Evolutionary conservation across 2,329 filamentous ascomycete genomes (phyloP).

Genomic region (Shiraia bambusicola): DNA sequence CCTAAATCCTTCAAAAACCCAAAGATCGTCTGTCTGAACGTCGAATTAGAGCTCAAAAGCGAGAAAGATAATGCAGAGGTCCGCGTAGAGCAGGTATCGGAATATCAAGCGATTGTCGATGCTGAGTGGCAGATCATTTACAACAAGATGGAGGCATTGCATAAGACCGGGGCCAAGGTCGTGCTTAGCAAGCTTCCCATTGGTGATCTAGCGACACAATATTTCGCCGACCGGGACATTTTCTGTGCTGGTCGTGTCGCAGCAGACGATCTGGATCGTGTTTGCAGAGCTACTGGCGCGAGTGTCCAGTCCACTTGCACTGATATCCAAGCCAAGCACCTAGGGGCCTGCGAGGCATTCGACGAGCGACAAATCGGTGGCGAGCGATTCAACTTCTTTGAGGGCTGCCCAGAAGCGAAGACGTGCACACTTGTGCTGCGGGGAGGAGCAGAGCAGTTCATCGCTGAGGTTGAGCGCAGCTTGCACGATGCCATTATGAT

Average conservation of each 20-base stretch:
- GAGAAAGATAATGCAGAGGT: conserved; percentile 99
- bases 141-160: conserved; percentile 95
- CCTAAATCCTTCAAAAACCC: conserved; percentile 93
- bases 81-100: conserved; percentile 94
- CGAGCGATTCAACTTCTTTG: conserved; percentile 98
- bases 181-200: conserved; percentile 97
- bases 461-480: conserved; percentile 95
- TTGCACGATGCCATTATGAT: conserved; percentile 99
- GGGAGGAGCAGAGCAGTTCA: conserved; percentile 97
- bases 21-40: conserved; percentile 96
- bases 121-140: conserved; percentile 99
- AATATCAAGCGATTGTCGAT: conserved; percentile 99
- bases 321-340: conserved; percentile 84
- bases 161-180: conserved; percentile 94
- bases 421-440: conserved; percentile 95
- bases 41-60: conserved; percentile 96
- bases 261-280: conserved; percentile 90
- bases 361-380: conserved; percentile 97
- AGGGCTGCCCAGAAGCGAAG: conserved; percentile 91
- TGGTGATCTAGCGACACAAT: conserved; percentile 94
- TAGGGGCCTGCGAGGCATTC: conserved; percentile 86
- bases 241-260: conserved; percentile 96
- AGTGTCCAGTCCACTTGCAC: conserved; percentile 94
- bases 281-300: conserved; percentile 91
- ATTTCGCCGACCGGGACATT: conserved; percentile 94